Evolutionary conservation across 176 grass and related monocot species (phyloP).

Genomic region (Echinochloa phyllopogon): DNA sequence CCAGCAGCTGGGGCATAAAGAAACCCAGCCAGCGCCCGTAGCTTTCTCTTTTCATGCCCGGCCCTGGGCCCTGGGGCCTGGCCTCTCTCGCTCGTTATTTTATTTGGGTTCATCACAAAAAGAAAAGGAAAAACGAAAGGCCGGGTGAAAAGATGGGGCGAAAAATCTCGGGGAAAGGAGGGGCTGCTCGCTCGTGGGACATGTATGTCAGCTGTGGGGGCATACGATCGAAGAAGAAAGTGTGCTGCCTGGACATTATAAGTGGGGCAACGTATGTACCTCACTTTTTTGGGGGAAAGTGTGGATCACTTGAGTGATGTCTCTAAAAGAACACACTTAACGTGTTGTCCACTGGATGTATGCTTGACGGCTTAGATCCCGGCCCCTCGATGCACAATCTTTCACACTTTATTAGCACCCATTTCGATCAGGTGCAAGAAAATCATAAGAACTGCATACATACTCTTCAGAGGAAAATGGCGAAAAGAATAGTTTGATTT

Average conservation of each 20-base stretch:
- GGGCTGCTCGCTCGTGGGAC: background rate
- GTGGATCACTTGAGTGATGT: conserved; percentile 33
- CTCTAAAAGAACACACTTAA: background rate
- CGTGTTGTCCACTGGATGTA: background rate
- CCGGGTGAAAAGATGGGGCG: conserved; percentile 9
- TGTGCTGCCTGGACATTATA: background rate
- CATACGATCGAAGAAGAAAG: conserved; percentile 18
- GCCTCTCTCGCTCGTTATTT: conserved; percentile 16
- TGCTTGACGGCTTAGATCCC: background rate
- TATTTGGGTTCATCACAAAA: background rate
- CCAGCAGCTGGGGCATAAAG: conserved; percentile 55
- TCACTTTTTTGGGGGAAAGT: background rate
- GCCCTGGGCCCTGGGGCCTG: background rate
- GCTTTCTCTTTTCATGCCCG: conserved; percentile 30
- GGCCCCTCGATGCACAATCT: background rate
- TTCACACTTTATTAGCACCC: background rate
- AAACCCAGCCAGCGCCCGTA: background rate
- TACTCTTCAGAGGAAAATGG: no score
- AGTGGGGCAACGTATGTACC: background rate
- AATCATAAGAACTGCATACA: background rate
- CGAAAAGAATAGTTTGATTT: no score
- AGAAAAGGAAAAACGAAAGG: background rate
- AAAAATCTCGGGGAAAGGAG: conserved; percentile 22
- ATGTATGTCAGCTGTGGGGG: background rate
- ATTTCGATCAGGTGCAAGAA: background rate